A percentile compares a stretch with the other conserved stretches of the same genome.
phyloP scores from a whole-genome alignment of 257 asterid species.

The Rubia yunnanensis region DNA sequence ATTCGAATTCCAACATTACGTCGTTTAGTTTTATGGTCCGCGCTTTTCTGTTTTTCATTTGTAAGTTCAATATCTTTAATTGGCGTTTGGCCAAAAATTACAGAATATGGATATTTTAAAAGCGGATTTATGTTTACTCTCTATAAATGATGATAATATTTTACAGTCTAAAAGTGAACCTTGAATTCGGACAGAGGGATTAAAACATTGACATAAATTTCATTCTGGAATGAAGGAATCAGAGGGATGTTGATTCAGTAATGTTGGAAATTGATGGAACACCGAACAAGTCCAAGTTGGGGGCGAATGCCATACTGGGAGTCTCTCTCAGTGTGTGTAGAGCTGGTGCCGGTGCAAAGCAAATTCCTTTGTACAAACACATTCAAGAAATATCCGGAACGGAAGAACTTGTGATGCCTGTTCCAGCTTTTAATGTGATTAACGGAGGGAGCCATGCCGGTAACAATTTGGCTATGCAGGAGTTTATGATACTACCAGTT shows the following conservation, averaged over 20 bases:
- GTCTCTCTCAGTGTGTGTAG: slow-evolving; percentile 91
- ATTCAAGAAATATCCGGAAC: slow-evolving; percentile 83
- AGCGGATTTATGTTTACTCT: no score
- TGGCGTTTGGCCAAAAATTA: no score
- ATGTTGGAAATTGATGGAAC: slow-evolving; percentile 97
- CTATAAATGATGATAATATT: no score
- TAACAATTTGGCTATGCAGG: slow-evolving; percentile 96
- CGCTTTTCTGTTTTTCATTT: not conserved
- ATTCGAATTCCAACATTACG: not conserved
- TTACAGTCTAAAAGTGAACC: no score
- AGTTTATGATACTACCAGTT: slow-evolving; percentile 92
- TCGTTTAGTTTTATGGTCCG: not conserved
- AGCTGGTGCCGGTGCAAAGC: slow-evolving; percentile 98
- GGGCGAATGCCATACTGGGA: slow-evolving; percentile 97
- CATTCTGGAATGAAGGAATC: slow-evolving; percentile 45
- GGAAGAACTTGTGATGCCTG: slow-evolving; percentile 94
- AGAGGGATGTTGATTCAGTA: slow-evolving; percentile 61
- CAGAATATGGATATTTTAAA: no score
- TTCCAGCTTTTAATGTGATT: slow-evolving; percentile 93
- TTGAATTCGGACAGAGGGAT: no score
- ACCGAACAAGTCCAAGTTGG: slow-evolving; percentile 80
- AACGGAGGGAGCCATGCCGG: slow-evolving; percentile 99
- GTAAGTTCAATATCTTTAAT: not conserved
- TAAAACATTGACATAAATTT: no score
- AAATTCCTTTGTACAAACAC: slow-evolving; percentile 75